Conservation (phyloP, 2,329 filamentous ascomycete species). For the Colletotrichum melonis region DNA sequence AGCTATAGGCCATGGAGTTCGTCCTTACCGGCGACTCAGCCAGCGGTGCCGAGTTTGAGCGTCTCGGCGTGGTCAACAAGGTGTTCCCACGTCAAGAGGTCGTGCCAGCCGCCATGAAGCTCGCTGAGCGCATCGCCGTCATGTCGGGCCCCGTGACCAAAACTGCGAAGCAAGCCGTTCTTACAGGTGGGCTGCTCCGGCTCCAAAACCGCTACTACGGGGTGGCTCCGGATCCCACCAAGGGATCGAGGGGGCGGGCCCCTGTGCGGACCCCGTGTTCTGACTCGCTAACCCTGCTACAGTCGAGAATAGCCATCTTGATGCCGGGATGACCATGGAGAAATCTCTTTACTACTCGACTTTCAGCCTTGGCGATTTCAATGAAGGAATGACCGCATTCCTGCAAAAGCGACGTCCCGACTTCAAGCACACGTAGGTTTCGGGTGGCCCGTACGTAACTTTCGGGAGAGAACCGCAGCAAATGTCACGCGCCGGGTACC, state of each 20-base stretch:
- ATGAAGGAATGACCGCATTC: slow-evolving; percentile 54
- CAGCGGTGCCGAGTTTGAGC: slow-evolving; percentile 50
- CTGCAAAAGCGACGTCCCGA: slow-evolving; percentile 49
- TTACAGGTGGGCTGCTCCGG: slow-evolving; percentile 46
- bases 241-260: not conserved
- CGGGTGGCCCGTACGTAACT: slow-evolving; percentile 9
- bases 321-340: slow-evolving; percentile 50
- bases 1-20: slow-evolving; percentile 54
- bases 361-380: slow-evolving; percentile 51
- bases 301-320: slow-evolving; percentile 55
- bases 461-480: slow-evolving; percentile 6
- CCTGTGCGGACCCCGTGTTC: not conserved
- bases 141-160: slow-evolving; percentile 52
- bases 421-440: slow-evolving; percentile 38
- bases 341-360: slow-evolving; percentile 50
- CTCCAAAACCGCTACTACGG: not conserved
- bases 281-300: slow-evolving; percentile 37
- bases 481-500: not conserved
- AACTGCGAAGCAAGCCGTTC: slow-evolving; percentile 56
- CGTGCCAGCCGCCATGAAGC: slow-evolving; percentile 48
- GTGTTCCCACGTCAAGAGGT: slow-evolving; percentile 48
- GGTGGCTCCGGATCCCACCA: not conserved
- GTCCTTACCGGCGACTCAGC: slow-evolving; percentile 55
- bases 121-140: slow-evolving; percentile 52
- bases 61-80: slow-evolving; percentile 52